Base-by-base conservation (phyloP, 164 flowering plant genomes). In the Vitis riparia region DNA sequence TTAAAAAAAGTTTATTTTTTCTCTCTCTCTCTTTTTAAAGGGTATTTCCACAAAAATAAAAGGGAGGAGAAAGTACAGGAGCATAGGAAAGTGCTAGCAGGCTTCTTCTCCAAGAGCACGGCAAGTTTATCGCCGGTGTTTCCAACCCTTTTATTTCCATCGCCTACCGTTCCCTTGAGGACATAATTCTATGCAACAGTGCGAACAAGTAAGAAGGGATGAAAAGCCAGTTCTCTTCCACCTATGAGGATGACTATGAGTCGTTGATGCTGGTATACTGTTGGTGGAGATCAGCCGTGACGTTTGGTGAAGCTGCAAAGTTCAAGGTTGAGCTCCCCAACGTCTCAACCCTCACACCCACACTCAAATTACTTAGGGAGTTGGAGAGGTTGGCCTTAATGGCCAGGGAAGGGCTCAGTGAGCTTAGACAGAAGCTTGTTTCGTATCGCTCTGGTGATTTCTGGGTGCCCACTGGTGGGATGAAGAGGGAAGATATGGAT, bases 401-500 rank as follows among this genome's bases (percentile, higher is more conserved):
- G 11, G 87, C 90, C 2, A 62, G 77, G 0, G 90, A 88, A 15
- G 91, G 90, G 9, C 82, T 90, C n/a, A 85, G 79, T 17, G 92
- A 90, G 67, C 79, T 89, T 53, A 82, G 97, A 1, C 93, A 89
- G 69, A 87, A 84, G 83, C 89, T 90, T 9, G 15, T 78, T 9
- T 64, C 68, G 44, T 92, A 90, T 63, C 75, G 84, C 14, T 71
- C 90, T 1, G 93, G 92, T 1, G 97, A 89, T 73, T 89, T 90
- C 59, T 92, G 91, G 92, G 72, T 86, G 1, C 90, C 91, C 3
- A 68, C 77, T 0, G 97, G 92, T 8, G 95, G 93, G 3, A 62
- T 92, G 29, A 77, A 76, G 66, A 92, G 86, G 78, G 93, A 88
- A 69, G 86, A 80, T 2, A 78, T 85, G 84, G 83, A 88, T 14